phyloP scores from a whole-genome alignment of 352 stramenopile species.

The Pilasporangium apinafurcum region DNA sequence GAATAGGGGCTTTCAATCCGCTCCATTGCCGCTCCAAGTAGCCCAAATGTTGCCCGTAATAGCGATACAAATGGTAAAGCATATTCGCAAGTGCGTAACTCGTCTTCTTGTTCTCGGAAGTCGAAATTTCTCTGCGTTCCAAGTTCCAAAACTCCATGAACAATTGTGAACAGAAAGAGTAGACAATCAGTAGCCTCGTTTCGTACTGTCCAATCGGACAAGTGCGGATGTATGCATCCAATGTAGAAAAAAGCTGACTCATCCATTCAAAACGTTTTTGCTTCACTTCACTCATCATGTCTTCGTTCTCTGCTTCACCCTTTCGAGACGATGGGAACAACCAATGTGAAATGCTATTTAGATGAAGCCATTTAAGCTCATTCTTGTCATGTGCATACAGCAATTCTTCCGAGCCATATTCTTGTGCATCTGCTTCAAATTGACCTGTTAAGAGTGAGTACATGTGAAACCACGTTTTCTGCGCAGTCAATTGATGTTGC shows the following conservation, averaged over 20 bases:
- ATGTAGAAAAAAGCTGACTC: conserved; percentile 77
- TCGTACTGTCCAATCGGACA: conserved; percentile 90
- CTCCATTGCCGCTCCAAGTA: conserved; percentile 81
- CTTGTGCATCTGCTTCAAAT: conserved; percentile 46
- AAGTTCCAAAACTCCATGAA: conserved; percentile 70
- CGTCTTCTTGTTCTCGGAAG: conserved; percentile 2
- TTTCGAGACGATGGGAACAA: conserved; percentile 37
- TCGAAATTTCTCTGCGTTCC: not conserved
- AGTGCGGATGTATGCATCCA: conserved; percentile 90
- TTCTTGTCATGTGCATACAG: not conserved
- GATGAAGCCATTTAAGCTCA: conserved; percentile 55
- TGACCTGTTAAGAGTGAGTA: conserved; percentile 82
- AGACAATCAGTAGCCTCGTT: conserved; percentile 84
- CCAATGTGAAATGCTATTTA: conserved; percentile 59
- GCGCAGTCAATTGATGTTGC: conserved; percentile 57
- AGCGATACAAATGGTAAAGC: conserved; percentile 91
- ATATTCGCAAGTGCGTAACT: conserved; percentile 79
- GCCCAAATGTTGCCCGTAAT: conserved; percentile 92
- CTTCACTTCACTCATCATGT: conserved; percentile 7
- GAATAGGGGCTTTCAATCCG: conserved; percentile 90
- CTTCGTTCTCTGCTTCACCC: conserved; percentile 4
- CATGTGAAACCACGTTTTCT: conserved; percentile 87
- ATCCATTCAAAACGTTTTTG: conserved; percentile 72
- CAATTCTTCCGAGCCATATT: not conserved
- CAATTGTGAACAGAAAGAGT: conserved; percentile 82